A percentile compares a stretch with the other conserved stretches of the same genome.
Conservation (phyloP, 208 protist species). For the Wallacemonas rigidus region DNA sequence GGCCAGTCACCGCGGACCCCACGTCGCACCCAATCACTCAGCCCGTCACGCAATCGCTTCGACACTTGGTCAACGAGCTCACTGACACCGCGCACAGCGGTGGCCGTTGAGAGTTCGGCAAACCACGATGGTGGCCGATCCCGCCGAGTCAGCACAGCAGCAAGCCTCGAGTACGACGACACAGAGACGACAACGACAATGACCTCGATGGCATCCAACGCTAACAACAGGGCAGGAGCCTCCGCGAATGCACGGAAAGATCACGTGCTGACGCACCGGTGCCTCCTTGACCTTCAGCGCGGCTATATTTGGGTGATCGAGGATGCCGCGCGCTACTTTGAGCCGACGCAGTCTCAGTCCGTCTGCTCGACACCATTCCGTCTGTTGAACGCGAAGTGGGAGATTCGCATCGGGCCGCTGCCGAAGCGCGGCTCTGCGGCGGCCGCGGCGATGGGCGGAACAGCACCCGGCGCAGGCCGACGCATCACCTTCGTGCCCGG, state of each 20-base stretch:
- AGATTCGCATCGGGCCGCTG: slow-evolving; percentile 60
- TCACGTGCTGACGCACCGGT: slow-evolving; percentile 36
- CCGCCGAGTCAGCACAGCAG: background rate
- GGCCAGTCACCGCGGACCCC: background rate
- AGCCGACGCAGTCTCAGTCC: slow-evolving; percentile 47
- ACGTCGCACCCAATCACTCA: background rate
- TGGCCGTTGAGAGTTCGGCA: no score
- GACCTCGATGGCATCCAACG: background rate
- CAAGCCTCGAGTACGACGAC: background rate
- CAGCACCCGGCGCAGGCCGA: background rate
- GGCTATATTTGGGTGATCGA: slow-evolving; percentile 73
- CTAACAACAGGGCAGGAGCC: background rate
- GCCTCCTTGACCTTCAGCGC: slow-evolving; percentile 56
- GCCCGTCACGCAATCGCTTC: background rate
- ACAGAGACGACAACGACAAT: background rate
- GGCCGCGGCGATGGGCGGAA: slow-evolving; percentile 1
- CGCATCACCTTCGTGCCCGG: slow-evolving; percentile 2
- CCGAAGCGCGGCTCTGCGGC: slow-evolving; percentile 4
- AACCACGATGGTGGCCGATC: background rate
- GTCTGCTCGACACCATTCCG: slow-evolving; percentile 66
- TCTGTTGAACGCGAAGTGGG: slow-evolving; percentile 59
- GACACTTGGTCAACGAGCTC: slow-evolving; percentile 18
- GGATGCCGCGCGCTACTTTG: slow-evolving; percentile 53
- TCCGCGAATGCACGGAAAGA: background rate
- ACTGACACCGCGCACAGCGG: background rate